Conservation (phyloP, 208 protist species). For the Trypanosoma melophagium region DNA sequence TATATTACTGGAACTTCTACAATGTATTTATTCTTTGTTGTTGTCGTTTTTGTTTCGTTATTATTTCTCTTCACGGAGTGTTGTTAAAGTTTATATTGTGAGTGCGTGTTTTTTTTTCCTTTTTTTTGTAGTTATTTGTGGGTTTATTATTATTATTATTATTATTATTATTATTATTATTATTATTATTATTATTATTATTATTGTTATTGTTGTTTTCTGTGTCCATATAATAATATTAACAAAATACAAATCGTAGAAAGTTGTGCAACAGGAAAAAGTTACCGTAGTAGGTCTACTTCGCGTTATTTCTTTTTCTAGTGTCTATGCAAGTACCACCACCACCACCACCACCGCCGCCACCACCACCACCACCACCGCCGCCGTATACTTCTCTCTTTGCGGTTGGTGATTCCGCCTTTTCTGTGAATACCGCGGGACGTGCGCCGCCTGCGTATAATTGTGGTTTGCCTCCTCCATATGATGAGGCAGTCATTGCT, state of each 20-base stretch:
- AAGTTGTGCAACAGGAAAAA: neutral
- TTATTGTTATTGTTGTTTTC: neutral
- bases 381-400: no score
- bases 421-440: no score
- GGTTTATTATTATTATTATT: neutral
- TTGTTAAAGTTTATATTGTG: neutral
- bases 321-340: constrained; percentile 1
- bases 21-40: neutral
- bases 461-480: neutral
- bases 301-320: neutral
- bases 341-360: neutral
- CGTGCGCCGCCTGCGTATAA: no score
- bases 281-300: no score
- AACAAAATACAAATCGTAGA: neutral
- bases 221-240: neutral
- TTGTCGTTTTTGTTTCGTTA: constrained; percentile 11
- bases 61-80: neutral
- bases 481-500: neutral
- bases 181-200: neutral
- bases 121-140: neutral
- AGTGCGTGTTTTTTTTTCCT: neutral
- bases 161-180: neutral
- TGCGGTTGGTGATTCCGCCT: no score
- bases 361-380: no score
- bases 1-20: neutral